Evolutionary conservation across 257 asterid genomes (phyloP).

Genomic region (Solanum chiquidenum): DNA sequence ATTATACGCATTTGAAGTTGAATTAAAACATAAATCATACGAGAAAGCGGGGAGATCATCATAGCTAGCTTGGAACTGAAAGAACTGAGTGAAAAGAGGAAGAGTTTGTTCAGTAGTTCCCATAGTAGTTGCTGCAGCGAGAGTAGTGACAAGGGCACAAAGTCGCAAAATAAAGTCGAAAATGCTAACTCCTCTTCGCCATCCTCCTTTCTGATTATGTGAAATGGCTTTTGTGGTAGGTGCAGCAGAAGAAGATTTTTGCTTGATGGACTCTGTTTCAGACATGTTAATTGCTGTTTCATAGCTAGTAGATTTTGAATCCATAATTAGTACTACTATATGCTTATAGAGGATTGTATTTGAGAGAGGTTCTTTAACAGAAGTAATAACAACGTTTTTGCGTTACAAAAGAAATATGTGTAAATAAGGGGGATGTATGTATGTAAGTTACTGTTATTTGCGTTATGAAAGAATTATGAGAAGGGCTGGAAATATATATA

Average conservation of each 20-base stretch:
- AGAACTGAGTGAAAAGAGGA: constrained; percentile 76
- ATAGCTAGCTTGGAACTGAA: constrained; percentile 77
- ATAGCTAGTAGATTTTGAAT: constrained; percentile 19
- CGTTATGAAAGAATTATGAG: neutral
- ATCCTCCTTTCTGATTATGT: constrained; percentile 16
- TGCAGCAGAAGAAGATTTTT: constrained; percentile 10
- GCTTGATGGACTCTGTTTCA: constrained; percentile 35
- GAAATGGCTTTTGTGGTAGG: constrained; percentile 19
- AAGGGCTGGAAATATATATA: neutral
- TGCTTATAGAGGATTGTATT: neutral
- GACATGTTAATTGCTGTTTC: constrained; percentile 35
- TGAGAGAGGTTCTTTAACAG: neutral
- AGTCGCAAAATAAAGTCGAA: constrained; percentile 65
- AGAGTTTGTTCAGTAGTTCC: constrained; percentile 74
- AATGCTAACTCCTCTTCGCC: constrained; percentile 55
- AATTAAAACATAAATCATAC: constrained; percentile 12
- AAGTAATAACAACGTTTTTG: neutral
- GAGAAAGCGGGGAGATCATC: constrained; percentile 74
- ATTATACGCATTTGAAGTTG: neutral
- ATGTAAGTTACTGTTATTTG: neutral
- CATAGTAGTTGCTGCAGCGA: constrained; percentile 67
- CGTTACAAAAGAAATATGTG: neutral
- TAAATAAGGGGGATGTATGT: neutral
- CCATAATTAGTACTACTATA: constrained; percentile 2
- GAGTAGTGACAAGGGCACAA: constrained; percentile 48